Conservation (phyloP, 306 rosid genomes). For the Inga laurina region DNA sequence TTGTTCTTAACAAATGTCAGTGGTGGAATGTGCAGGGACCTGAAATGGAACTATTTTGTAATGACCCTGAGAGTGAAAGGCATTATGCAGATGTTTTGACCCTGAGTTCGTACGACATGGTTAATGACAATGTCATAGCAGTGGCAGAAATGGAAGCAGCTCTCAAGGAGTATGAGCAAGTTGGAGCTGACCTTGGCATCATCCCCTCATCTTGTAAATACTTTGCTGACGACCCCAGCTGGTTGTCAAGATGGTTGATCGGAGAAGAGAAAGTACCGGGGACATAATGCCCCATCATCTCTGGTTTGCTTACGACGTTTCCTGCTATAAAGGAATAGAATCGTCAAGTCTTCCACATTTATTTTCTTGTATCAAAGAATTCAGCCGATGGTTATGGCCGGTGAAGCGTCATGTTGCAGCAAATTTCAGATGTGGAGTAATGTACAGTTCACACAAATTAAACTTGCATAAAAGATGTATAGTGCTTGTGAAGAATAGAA, state of each 20-base stretch:
- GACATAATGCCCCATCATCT: slow-evolving; percentile 20
- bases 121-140: slow-evolving; percentile 53
- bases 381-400: background rate
- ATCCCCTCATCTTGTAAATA: slow-evolving; percentile 69
- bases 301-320: background rate
- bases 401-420: background rate
- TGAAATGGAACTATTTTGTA: slow-evolving; percentile 63
- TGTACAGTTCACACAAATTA: background rate
- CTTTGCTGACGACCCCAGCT: slow-evolving; percentile 83
- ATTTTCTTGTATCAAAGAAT: background rate
- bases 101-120: slow-evolving; percentile 55
- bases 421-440: background rate
- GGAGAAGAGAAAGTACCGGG: slow-evolving; percentile 78
- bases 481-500: background rate
- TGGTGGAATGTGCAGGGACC: slow-evolving; percentile 50
- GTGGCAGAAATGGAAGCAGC: slow-evolving; percentile 86
- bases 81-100: slow-evolving; percentile 70
- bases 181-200: slow-evolving; percentile 87
- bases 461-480: background rate
- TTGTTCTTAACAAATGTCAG: background rate
- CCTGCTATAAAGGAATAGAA: background rate
- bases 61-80: slow-evolving; percentile 69
- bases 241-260: slow-evolving; percentile 91
- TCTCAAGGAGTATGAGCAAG: slow-evolving; percentile 75
- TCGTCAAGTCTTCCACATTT: background rate